These are phyloP conservation scores for Pholiota adiposa DNA, from an alignment of 1,284 basidiomycete species.

Conservation along the genomic window DNA sequence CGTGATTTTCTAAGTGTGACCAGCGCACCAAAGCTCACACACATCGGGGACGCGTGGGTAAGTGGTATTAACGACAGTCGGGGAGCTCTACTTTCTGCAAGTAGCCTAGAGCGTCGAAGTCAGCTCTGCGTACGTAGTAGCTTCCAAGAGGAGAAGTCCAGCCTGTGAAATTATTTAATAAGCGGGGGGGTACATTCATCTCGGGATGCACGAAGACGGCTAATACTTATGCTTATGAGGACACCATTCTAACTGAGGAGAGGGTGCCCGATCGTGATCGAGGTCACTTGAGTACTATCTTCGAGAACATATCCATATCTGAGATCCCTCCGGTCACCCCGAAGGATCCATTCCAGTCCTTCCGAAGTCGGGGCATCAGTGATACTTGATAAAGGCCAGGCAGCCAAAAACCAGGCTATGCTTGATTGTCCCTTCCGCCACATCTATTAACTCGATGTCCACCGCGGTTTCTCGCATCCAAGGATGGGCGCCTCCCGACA, in stretches of 20 bases:
- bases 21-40: no score
- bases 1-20: no score
- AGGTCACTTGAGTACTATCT: conserved; percentile 23
- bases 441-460: conserved; percentile 14
- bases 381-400: conserved; percentile 18
- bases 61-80: no score
- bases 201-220: conserved; percentile 14
- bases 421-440: conserved; percentile 6
- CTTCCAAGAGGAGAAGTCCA: background rate
- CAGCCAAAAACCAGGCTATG: conserved; percentile 4
- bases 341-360: conserved; percentile 19
- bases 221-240: conserved; percentile 3
- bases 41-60: no score
- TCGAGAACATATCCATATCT: conserved; percentile 26
- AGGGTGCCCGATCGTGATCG: conserved; percentile 29
- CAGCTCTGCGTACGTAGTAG: background rate
- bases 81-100: background rate
- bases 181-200: conserved; percentile 15
- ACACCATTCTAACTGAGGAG: conserved; percentile 20
- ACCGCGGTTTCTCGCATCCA: conserved; percentile 19
- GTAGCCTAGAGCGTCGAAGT: background rate
- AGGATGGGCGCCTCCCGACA: conserved; percentile 27
- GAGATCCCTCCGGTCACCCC: conserved; percentile 20
- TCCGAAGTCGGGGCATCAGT: conserved; percentile 11
- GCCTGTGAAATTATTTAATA: background rate